These are phyloP conservation scores for Tetradesmus lagerheimii DNA, from an alignment of 139 green algal genomes.

Conservation along the genomic window DNA sequence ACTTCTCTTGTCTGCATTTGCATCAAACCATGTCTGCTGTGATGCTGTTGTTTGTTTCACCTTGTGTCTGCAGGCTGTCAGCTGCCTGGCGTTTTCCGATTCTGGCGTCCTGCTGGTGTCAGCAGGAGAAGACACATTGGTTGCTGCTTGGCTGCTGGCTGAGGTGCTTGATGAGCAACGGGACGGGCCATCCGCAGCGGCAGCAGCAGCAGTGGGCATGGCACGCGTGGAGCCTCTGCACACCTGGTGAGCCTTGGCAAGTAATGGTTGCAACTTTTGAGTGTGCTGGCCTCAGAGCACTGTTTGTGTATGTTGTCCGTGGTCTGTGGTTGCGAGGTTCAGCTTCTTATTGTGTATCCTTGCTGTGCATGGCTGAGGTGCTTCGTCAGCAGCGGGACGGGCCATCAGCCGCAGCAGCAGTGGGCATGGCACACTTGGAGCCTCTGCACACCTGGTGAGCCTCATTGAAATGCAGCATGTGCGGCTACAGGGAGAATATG, in stretches of 20 bases:
- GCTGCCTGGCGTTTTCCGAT: conserved; percentile 76
- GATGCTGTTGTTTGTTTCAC: not conserved
- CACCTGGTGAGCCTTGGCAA: conserved; percentile 66
- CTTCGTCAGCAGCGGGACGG: conserved; percentile 64
- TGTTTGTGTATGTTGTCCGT: too few relatives aligned
- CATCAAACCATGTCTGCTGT: too few relatives aligned
- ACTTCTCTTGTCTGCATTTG: too few relatives aligned
- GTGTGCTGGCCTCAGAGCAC: too few relatives aligned
- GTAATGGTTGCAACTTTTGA: too few relatives aligned
- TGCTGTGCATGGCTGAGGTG: conserved; percentile 64
- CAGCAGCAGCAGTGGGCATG: not conserved
- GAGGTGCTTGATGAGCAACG: conserved; percentile 76
- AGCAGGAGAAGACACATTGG: conserved; percentile 84
- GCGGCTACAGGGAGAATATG: too few relatives aligned
- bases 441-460: conserved; percentile 79
- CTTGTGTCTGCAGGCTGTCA: conserved; percentile 68
- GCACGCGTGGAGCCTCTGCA: conserved; percentile 66
- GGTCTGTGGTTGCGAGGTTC: not conserved
- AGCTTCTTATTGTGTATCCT: not conserved
- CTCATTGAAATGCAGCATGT: not conserved
- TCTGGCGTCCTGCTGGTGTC: conserved; percentile 80
- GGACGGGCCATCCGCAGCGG: not conserved
- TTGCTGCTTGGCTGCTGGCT: conserved; percentile 83
- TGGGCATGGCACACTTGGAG: conserved; percentile 34
- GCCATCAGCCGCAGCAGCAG: not conserved